Base-by-base conservation (phyloP, 2,329 filamentous ascomycete genomes). In the Thermoascus crustaceus region DNA sequence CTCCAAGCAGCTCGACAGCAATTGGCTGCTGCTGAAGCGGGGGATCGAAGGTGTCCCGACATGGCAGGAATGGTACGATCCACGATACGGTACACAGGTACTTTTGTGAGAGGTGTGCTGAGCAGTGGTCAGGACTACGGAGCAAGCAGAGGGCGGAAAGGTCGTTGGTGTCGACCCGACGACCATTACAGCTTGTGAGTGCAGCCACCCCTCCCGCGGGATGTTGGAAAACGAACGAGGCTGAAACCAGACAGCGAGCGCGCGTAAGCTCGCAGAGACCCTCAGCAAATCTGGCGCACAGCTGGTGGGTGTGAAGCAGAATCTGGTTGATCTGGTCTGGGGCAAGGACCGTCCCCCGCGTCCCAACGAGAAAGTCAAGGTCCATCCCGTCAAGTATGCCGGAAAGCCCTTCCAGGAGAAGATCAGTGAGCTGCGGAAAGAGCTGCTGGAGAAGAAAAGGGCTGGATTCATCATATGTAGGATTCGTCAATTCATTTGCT, bases 311-410 rank as follows among this genome's bases (percentile, higher is more conserved):
- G 67, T 96, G 16, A 71, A 78, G 27, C 76, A 83, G 42, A 98
- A 98, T 54, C 68, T 98, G 29, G 75, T 96, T n/a, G 91, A 98
- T 55, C 55, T 78, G 22, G 78, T 94, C n/a, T 98, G 91, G 91
- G 84, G 73, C 18, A 63, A 71, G 11, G 71, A 80, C 14, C 78
- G 84, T 38, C 89, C 91, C 6, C 50, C 76, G 7, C 75, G 80
- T 34, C 88, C 91, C 7, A 78, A 73, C 40, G 83, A 94, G 58
- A 75, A 78, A 24, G 78, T 94, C 44, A 79, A 76, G 35, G 72
- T 87, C 4, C 75, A 94, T 32, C 70, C 73, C 0, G 64, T 80
- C 14, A 73, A 85, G 41, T 89, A 83, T 56, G 72, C 87, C 2
- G 91, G 91, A 29, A 94, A 91, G 60, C 73, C 78, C 36, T 86